Evolutionary conservation across 352 stramenopile genomes (phyloP).

Genomic region (Phytophthora agathidicida): DNA sequence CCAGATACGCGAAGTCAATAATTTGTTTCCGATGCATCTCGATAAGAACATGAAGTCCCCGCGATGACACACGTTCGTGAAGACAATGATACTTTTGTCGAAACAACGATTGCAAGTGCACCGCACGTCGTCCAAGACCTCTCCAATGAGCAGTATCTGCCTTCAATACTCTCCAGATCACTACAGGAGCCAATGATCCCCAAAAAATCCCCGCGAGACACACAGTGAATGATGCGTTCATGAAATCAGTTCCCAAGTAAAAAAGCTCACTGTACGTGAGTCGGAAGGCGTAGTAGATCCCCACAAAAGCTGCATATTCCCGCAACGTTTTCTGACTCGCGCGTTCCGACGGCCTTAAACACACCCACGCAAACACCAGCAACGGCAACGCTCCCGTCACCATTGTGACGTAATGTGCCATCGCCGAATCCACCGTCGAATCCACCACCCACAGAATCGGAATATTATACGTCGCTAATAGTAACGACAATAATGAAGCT

Average conservation of each 20-base stretch:
- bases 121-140: conserved; percentile 60
- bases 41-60: conserved; percentile 70
- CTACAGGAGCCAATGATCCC: conserved; percentile 56
- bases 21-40: conserved; percentile 74
- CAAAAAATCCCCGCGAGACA: conserved; percentile 53
- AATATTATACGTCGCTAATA: conserved; percentile 64
- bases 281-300: conserved; percentile 46
- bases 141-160: conserved; percentile 81
- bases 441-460: conserved; percentile 48
- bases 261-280: conserved; percentile 51
- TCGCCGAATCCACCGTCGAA: not conserved
- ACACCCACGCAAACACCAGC: conserved; percentile 53
- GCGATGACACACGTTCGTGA: conserved; percentile 61
- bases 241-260: conserved; percentile 16
- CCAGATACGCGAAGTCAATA: conserved; percentile 67
- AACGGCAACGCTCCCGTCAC: conserved; percentile 43
- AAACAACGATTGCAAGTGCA: conserved; percentile 58
- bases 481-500: conserved; percentile 45
- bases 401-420: conserved; percentile 44
- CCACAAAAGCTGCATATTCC: conserved; percentile 64
- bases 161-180: conserved; percentile 75
- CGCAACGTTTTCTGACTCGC: conserved; percentile 55
- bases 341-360: conserved; percentile 44
- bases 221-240: conserved; percentile 39
- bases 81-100: conserved; percentile 54